These are phyloP conservation scores for Plectranthus barbatus DNA, from an alignment of 257 asterid genomes.

Conservation along the genomic window DNA sequence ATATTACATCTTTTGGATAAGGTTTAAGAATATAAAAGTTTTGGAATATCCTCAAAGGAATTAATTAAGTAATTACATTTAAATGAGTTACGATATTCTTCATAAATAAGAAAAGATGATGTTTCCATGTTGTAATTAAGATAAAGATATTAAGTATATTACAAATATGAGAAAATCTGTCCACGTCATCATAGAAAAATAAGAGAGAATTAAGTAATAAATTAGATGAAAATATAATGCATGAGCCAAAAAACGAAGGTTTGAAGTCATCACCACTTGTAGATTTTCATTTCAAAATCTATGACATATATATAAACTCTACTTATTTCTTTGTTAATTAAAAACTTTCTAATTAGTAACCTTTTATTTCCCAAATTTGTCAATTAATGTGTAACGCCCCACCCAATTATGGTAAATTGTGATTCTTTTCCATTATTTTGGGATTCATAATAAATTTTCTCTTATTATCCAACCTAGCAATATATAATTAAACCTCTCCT, in stretches of 20 bases:
- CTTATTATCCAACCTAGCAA: conserved; percentile 9
- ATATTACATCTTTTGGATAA: not conserved
- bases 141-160: conserved; percentile 2
- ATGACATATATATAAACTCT: conserved; percentile 19
- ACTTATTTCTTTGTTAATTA: conserved; percentile 25
- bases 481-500: not conserved
- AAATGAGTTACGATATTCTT: not conserved
- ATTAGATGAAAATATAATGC: conserved; percentile 7
- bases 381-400: conserved; percentile 24
- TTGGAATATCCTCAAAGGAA: not conserved
- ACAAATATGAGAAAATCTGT: not conserved
- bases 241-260: conserved; percentile 8
- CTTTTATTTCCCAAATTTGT: conserved; percentile 9
- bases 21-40: not conserved
- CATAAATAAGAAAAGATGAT: not conserved
- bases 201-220: not conserved
- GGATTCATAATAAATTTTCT: conserved; percentile 24
- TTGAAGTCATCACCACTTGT: conserved; percentile 10
- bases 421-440: conserved; percentile 37
- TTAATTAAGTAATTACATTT: not conserved
- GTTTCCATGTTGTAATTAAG: not conserved
- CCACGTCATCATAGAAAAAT: not conserved
- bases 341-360: conserved; percentile 13
- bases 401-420: conserved; percentile 24
- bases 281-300: conserved; percentile 17